These are phyloP conservation scores for Fraxinus paxiana DNA, from an alignment of 305 asterid species.

Conservation along the genomic window DNA sequence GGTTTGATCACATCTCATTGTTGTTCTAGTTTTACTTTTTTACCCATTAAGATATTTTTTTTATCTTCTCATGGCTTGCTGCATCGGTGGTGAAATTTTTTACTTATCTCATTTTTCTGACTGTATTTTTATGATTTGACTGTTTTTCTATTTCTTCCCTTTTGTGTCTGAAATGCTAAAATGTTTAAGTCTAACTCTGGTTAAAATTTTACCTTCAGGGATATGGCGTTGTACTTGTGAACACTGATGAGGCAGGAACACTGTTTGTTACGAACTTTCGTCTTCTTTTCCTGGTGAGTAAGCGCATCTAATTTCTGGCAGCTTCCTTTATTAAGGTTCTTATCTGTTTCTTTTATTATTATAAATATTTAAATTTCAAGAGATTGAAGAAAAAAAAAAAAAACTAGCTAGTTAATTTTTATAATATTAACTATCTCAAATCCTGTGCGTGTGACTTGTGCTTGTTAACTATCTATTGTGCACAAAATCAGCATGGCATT, in stretches of 20 bases:
- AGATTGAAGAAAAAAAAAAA: not conserved
- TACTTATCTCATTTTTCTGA: not conserved
- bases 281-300: slow-evolving; percentile 84
- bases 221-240: slow-evolving; percentile 86
- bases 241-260: slow-evolving; percentile 88
- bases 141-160: not conserved
- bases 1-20: not conserved
- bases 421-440: not conserved
- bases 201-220: slow-evolving; percentile 51
- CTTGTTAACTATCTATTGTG: not conserved
- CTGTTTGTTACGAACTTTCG: slow-evolving; percentile 86
- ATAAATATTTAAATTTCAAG: not conserved
- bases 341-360: not conserved
- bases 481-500: not conserved
- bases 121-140: not conserved
- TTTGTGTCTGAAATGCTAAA: slow-evolving; percentile 14
- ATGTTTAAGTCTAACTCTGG: slow-evolving; percentile 26
- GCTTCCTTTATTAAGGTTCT: not conserved
- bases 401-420: not conserved
- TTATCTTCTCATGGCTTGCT: not conserved
- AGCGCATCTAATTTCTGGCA: slow-evolving; percentile 4
- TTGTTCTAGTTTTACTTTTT: not conserved
- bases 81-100: not conserved
- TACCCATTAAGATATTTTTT: not conserved
- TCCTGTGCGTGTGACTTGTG: not conserved